Base-by-base conservation (phyloP, 768 basidiomycete genomes). In the Serendipita indica region DNA sequence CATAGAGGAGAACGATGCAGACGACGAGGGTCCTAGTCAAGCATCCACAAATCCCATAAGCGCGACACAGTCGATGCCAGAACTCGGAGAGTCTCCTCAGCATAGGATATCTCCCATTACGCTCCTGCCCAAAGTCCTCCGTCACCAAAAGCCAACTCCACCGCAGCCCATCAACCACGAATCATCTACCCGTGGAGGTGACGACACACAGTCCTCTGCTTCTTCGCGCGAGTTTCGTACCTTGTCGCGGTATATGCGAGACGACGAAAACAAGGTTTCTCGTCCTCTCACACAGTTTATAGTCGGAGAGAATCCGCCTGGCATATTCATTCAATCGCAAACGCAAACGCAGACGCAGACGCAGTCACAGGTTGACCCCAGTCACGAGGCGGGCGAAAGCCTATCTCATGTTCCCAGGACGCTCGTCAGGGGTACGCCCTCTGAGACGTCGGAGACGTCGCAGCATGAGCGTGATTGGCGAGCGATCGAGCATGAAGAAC, bases 51-150 rank as follows among this genome's bases (percentile, higher is more conserved):
- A 54, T 27, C 49, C 49, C 16, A 25, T 54, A 16, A 28, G 20
- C 4, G 49, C 49, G 16, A 54, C 49, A 16, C 49, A 54, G 49
- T 54, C 49, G 30, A 54, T 54, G 49, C 49, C 49, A 30, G 49
- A 54, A 3, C 30, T 54, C 16, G 20, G 49, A n/a, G 49, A 54
- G 49, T 54, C 49, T 18, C 49, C 49, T 27, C 20, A 54, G 30
- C 49, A 28, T 18, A n/a, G n/a, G 3, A 27, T 7, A 5, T 32
- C 30, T 27, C 22, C 30, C 30, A 54, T 54, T 5, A 28, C 49
- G 5, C 30, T 54, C 49, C 49, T 54, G 16, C 49, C 49, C 7
- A 54, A 54, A 22, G 20, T 54, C 30, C 20, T 54, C 49, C 20
- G 30, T 6, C 20, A 54, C 49, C 49, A 54, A 27, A 54, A 54